Conservation (phyloP, 495 filamentous ascomycete genomes). For the Penicillium soppii region DNA sequence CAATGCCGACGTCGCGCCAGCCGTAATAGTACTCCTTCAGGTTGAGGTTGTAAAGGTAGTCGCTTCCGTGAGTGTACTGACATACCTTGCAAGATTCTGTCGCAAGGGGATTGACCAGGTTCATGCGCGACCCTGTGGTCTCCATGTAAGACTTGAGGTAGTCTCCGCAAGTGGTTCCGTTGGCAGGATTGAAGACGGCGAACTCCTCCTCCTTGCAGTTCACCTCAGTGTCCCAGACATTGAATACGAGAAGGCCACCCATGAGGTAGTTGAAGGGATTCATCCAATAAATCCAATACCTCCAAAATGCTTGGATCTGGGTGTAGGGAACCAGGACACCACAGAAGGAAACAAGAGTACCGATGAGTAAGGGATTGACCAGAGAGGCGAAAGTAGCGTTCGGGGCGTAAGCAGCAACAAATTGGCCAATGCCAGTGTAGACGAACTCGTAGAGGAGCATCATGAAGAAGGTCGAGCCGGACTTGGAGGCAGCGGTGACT, state of each 20-base stretch:
- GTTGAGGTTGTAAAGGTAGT: slow-evolving; percentile 37
- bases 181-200: slow-evolving; percentile 50
- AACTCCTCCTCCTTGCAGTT: slow-evolving; percentile 57
- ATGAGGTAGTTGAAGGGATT: slow-evolving; percentile 72
- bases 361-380: slow-evolving; percentile 55
- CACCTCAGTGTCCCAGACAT: slow-evolving; percentile 55
- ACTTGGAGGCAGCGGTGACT: slow-evolving; percentile 29
- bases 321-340: slow-evolving; percentile 39
- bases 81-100: slow-evolving; percentile 59
- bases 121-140: slow-evolving; percentile 45
- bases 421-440: slow-evolving; percentile 60
- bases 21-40: slow-evolving; percentile 37
- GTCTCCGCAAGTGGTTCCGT: slow-evolving; percentile 47
- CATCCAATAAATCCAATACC: slow-evolving; percentile 75
- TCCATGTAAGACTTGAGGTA: slow-evolving; percentile 54
- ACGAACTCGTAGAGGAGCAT: slow-evolving; percentile 53
- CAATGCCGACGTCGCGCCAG: slow-evolving; percentile 40
- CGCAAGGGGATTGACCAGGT: slow-evolving; percentile 30
- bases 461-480: slow-evolving; percentile 55
- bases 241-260: slow-evolving; percentile 55
- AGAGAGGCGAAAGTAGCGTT: slow-evolving; percentile 54
- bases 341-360: slow-evolving; percentile 55
- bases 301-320: slow-evolving; percentile 57
- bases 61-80: slow-evolving; percentile 32
- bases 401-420: slow-evolving; percentile 58